These are phyloP conservation scores for Alternaria gansuensis DNA, from an alignment of 2,329 filamentous ascomycete species.

Conservation along the genomic window DNA sequence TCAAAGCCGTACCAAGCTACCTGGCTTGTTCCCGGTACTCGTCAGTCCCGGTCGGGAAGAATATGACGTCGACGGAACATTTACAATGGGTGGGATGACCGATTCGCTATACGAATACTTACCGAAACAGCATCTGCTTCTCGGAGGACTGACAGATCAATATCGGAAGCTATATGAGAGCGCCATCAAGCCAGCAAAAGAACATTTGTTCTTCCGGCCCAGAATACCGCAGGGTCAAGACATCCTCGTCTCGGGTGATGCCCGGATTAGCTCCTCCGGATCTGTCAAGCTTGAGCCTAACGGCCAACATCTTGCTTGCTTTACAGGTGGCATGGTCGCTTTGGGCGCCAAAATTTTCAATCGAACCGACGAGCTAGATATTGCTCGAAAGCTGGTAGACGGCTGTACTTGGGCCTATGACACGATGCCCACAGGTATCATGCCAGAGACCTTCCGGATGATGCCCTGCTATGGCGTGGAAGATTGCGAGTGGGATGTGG, in stretches of 20 bases:
- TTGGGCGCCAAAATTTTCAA: constrained; percentile 63
- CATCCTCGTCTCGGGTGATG: constrained; percentile 76
- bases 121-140: constrained; percentile 73
- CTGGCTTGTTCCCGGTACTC: constrained; percentile 50
- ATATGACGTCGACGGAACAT: constrained; percentile 48
- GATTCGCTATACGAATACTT: constrained; percentile 68
- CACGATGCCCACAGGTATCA: constrained; percentile 60
- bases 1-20: constrained; percentile 49
- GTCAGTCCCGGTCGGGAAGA: constrained; percentile 45
- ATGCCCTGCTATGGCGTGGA: constrained; percentile 55
- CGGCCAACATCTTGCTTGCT: constrained; percentile 63
- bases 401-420: constrained; percentile 67
- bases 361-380: constrained; percentile 58
- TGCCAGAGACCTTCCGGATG: constrained; percentile 61
- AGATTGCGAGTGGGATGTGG: constrained; percentile 57
- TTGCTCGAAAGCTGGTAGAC: constrained; percentile 61
- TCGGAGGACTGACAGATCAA: constrained; percentile 76
- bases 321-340: constrained; percentile 65
- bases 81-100: constrained; percentile 64
- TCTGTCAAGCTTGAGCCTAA: constrained; percentile 55
- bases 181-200: constrained; percentile 71
- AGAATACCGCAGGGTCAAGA: constrained; percentile 73
- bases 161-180: constrained; percentile 77
- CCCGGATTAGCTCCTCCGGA: constrained; percentile 54
- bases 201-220: constrained; percentile 79